Evolutionary conservation across 2,329 filamentous ascomycete genomes (phyloP), one percentile per base, ranked within the genome.

Genomic region (Curvularia eragrostidis): DNA sequence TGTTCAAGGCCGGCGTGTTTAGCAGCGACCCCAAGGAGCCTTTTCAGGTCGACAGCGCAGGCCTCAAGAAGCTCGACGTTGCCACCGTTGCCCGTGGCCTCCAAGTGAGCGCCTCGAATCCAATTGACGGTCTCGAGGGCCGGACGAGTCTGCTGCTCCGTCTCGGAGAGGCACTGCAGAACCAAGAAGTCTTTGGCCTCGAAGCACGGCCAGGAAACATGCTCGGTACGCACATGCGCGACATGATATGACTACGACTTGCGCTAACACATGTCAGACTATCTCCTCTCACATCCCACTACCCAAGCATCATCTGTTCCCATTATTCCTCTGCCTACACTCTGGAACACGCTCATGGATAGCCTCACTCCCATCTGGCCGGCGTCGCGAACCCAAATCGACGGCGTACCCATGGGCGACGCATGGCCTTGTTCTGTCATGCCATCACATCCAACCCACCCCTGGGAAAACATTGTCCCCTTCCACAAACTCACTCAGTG

Each of bases 401-500:
- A 97, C 72, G 93, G 93, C 1, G 84, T 91, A 26, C 87, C 93
- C 0, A 86, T 99, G 15, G 95, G 95, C 54, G 95, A 99, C 73
- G 94, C 95, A 23, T 99, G 95, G 95, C 91, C 89, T 0, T 97
- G 93, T 78, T 87, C 85, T 10, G 86, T 88, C 30, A 91, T 98
- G 86, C 92, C 93, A n/a, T 85, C 82, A 19, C 87, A 89, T 75
- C 83, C 88, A 65, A 85, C 85, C 6, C 82, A 87, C 64, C 83
- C 87, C 0, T 92, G 90, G 89, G 90, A 94, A 74, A 89, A 84
- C 66, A 94, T 96, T 68, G 86, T 94, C 10, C 93, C 93, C 0
- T 96, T 97, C 80, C 93, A 97, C 81, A 97, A 74, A 41, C 84
- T 96, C 34, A 96, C 93, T 0, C 93, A 97, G 77, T 97, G 93